Conservation (phyloP, 495 filamentous ascomycete species). For the Neurospora intermedia region DNA sequence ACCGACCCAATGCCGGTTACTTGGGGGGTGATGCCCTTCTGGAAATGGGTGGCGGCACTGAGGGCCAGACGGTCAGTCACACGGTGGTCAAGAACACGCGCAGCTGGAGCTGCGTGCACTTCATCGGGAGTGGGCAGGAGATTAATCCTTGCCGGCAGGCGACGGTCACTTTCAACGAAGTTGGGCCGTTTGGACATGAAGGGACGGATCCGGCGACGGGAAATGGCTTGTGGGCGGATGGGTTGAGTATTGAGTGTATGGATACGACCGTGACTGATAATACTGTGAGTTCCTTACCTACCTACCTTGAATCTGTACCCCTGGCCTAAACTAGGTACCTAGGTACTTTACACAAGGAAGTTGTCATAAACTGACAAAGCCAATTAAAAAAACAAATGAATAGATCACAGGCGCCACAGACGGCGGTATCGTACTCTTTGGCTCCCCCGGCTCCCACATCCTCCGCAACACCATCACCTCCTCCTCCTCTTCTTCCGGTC, state of each 20-base stretch:
- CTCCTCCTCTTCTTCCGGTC: conserved; percentile 1
- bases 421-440: conserved; percentile 12
- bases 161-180: conserved; percentile 5
- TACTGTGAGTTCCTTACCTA: background rate
- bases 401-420: conserved; percentile 8
- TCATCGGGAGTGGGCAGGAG: conserved; percentile 4
- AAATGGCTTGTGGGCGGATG: conserved; percentile 7
- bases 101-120: conserved; percentile 11
- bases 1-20: conserved; percentile 8
- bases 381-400: no score
- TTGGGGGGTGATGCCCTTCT: conserved; percentile 6
- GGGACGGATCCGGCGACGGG: conserved; percentile 1
- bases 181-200: conserved; percentile 8
- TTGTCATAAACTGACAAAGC: background rate
- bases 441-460: conserved; percentile 5
- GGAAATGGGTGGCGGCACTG: conserved; percentile 9
- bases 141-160: conserved; percentile 4
- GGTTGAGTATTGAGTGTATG: conserved; percentile 9
- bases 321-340: background rate
- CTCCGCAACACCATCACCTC: conserved; percentile 8
- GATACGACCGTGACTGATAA: conserved; percentile 1
- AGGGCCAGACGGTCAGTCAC: conserved; percentile 5
- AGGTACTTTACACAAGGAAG: no score
- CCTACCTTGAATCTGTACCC: background rate
- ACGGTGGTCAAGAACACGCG: conserved; percentile 4